Conservation (phyloP, 169 alveolate genomes). For the Blepharisma undulans region DNA sequence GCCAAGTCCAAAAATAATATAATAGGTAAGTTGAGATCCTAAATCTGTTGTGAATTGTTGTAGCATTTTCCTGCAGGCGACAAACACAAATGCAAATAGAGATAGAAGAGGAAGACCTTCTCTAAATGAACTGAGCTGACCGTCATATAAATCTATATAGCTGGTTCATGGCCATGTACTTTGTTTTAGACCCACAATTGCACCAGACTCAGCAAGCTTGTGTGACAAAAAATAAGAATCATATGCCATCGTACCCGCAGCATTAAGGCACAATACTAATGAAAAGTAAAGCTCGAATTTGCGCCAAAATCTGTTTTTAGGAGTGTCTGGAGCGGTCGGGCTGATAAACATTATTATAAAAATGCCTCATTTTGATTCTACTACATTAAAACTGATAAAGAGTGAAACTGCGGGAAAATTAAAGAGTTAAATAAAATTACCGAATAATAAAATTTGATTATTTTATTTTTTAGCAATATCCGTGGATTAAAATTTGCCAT, state of each 20-base stretch:
- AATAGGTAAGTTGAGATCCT: not conserved
- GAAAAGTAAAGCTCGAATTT: not conserved
- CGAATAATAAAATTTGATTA: not conserved
- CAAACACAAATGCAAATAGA: not conserved
- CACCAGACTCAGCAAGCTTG: conserved; percentile 44
- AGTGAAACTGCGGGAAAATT: not conserved
- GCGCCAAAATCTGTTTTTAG: not conserved
- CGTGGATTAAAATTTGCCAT: not conserved
- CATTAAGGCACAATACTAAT: not conserved
- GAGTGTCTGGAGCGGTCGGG: not conserved
- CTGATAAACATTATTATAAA: not conserved
- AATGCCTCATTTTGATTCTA: not conserved
- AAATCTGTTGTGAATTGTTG: not conserved
- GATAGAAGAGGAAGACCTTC: conserved; percentile 2
- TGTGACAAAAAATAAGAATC: not conserved
- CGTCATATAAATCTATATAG: conserved; percentile 9
- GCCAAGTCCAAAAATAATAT: conserved; percentile 44
- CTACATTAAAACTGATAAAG: not conserved
- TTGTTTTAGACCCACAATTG: conserved; percentile 32
- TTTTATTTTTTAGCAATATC: too few relatives aligned
- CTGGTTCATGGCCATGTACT: conserved; percentile 33
- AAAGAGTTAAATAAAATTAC: not conserved
- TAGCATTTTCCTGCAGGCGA: not conserved
- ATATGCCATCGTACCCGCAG: not conserved
- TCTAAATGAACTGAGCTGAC: not conserved